Conservation (phyloP, 495 filamentous ascomycete genomes). For the Penicillium turbatum region DNA sequence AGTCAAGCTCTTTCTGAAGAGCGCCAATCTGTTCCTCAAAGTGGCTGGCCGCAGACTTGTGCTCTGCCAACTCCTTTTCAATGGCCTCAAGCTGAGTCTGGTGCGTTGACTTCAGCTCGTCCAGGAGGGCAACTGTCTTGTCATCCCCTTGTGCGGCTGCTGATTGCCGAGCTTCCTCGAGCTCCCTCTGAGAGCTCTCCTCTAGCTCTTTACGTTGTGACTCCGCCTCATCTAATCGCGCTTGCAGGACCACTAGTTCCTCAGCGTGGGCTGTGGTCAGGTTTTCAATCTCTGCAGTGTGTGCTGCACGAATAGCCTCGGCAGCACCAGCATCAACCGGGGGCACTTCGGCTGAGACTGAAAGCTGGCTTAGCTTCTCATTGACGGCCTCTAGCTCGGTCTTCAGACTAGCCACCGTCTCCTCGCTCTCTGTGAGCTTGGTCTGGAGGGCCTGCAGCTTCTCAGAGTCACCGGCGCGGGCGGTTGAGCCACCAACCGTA, state of each 20-base stretch:
- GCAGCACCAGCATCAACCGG: conserved; percentile 23
- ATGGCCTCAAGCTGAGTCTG: conserved; percentile 36
- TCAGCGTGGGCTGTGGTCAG: conserved; percentile 35
- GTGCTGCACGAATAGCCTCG: conserved; percentile 34
- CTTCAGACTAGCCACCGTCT: conserved; percentile 36
- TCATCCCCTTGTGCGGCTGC: conserved; percentile 37
- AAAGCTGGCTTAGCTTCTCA: conserved; percentile 36
- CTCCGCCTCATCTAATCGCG: conserved; percentile 39
- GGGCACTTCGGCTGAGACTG: conserved; percentile 25
- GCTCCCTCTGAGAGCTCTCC: conserved; percentile 37
- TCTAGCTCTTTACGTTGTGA: conserved; percentile 38
- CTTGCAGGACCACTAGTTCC: conserved; percentile 34
- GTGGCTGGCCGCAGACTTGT: conserved; percentile 34
- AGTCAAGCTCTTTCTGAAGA: conserved; percentile 38
- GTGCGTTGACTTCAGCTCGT: conserved; percentile 39
- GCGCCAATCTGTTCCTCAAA: conserved; percentile 38
- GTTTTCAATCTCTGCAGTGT: conserved; percentile 37
- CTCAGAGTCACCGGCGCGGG: conserved; percentile 30
- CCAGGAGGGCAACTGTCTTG: conserved; percentile 31
- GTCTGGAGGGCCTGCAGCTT: conserved; percentile 40
- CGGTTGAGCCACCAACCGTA: conserved; percentile 22
- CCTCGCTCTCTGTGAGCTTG: conserved; percentile 43
- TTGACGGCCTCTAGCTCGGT: conserved; percentile 39
- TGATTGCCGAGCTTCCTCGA: conserved; percentile 39
- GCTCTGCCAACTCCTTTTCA: conserved; percentile 34